A percentile compares a stretch with the other conserved stretches of the same genome.
Conservation (phyloP, 371 early-diverging fungal species). For the Circinella umbellata region DNA sequence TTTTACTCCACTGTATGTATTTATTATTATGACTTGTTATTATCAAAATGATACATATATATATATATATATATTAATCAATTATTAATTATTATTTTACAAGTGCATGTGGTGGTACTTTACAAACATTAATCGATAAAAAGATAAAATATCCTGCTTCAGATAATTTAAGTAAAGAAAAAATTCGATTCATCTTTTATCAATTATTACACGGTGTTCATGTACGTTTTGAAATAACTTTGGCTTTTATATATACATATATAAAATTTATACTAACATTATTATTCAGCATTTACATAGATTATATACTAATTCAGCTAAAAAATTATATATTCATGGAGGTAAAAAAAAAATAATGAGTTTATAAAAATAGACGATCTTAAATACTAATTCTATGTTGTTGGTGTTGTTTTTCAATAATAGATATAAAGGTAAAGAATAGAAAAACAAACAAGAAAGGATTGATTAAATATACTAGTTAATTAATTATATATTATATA, state of each 20-base stretch:
- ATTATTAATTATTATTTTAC: no score
- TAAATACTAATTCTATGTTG: background rate
- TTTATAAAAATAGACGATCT: background rate
- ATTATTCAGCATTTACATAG: background rate
- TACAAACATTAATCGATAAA: background rate
- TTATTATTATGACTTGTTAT: no score
- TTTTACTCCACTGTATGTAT: slow-evolving; percentile 14
- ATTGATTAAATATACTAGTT: no score
- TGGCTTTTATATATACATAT: no score
- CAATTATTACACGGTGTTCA: slow-evolving; percentile 6
- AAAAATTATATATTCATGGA: background rate
- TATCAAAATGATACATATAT: no score
- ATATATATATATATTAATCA: no score
- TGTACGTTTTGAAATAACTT: no score
- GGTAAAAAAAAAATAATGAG: background rate
- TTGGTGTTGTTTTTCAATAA: no score
- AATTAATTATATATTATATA: no score
- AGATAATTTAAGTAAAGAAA: background rate
- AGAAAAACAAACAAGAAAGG: background rate
- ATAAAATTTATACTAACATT: no score
- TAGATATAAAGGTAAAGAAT: slow-evolving; percentile 17
- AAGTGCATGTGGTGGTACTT: slow-evolving; percentile 8
- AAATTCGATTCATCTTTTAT: slow-evolving; percentile 1
- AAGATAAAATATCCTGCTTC: no score
- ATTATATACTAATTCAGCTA: background rate